A percentile compares a stretch with the other conserved stretches of the same genome.
Evolutionary conservation across 2,329 filamentous ascomycete species (phyloP).

Genomic region (Colletotrichum tamarilloi): DNA sequence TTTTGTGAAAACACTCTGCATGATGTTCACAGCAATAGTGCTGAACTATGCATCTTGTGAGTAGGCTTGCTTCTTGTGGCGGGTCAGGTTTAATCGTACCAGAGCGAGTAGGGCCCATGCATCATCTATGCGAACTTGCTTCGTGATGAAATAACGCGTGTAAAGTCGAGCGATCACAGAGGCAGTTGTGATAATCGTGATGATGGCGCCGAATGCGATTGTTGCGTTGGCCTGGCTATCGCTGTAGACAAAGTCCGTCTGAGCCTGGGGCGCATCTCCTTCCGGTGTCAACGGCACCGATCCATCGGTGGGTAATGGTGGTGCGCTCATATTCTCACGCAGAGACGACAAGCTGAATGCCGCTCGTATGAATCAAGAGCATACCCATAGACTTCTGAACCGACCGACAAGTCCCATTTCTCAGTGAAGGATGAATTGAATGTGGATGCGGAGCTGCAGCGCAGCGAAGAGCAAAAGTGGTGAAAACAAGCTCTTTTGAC

Average conservation of each 20-base stretch:
- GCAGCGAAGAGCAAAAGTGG: constrained; percentile 2
- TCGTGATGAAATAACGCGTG: constrained; percentile 5
- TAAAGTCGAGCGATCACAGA: constrained; percentile 10
- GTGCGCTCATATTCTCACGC: neutral
- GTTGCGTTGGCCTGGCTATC: neutral
- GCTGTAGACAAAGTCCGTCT: too few relatives aligned
- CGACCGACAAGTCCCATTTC: neutral
- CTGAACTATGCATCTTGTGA: too few relatives aligned
- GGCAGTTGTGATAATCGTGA: constrained; percentile 2
- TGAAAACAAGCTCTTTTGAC: constrained; percentile 15
- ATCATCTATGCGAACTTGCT: constrained; percentile 8
- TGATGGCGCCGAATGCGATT: neutral
- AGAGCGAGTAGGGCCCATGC: constrained; percentile 6
- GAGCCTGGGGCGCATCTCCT: neutral
- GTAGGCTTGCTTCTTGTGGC: too few relatives aligned
- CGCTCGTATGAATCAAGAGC: neutral
- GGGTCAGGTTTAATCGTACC: neutral
- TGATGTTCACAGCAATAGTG: too few relatives aligned
- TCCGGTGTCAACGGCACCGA: neutral
- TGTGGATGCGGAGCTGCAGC: neutral
- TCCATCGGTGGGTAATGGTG: neutral
- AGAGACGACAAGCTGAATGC: neutral
- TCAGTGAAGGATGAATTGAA: neutral
- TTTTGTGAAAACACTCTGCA: too few relatives aligned
- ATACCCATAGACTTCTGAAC: neutral